Conservation (phyloP, 345 rosid genomes). For the Turnera subulata region DNA sequence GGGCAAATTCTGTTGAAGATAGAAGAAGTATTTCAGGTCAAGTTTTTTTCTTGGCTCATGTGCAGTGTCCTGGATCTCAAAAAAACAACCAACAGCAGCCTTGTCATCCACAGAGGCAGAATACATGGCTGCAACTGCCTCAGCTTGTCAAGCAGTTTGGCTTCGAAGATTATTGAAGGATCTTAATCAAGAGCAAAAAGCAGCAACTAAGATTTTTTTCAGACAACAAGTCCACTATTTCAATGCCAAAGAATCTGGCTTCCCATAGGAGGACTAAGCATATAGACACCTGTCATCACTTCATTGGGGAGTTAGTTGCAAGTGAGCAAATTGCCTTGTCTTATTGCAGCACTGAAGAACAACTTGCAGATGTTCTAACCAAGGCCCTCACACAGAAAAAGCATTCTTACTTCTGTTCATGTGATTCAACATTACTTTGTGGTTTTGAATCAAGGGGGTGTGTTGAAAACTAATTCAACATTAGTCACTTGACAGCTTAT, state of each 20-base stretch:
- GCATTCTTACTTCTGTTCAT: no score
- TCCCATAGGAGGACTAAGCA: not conserved
- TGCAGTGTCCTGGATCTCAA: not conserved
- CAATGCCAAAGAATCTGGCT: not conserved
- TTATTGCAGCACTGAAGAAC: not conserved
- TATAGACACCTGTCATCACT: not conserved
- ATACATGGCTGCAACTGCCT: conserved; percentile 1
- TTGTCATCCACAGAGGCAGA: conserved; percentile 4
- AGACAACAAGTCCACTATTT: not conserved
- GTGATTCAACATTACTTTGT: no score
- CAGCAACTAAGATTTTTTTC: not conserved
- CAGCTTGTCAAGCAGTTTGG: conserved; percentile 2
- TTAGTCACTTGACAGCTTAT: not conserved
- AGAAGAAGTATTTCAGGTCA: not conserved
- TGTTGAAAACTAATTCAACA: not conserved
- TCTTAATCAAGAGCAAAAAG: no score
- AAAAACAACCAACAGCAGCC: not conserved
- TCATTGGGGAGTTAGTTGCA: conserved; percentile 1
- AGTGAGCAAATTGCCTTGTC: not conserved
- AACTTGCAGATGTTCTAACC: no score
- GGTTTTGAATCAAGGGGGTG: no score
- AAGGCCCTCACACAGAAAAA: no score
- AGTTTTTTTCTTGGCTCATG: not conserved
- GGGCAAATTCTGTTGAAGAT: not conserved
- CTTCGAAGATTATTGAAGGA: no score